Base-by-base conservation (phyloP, 345 rosid genomes). In the Aquilaria malaccensis region DNA sequence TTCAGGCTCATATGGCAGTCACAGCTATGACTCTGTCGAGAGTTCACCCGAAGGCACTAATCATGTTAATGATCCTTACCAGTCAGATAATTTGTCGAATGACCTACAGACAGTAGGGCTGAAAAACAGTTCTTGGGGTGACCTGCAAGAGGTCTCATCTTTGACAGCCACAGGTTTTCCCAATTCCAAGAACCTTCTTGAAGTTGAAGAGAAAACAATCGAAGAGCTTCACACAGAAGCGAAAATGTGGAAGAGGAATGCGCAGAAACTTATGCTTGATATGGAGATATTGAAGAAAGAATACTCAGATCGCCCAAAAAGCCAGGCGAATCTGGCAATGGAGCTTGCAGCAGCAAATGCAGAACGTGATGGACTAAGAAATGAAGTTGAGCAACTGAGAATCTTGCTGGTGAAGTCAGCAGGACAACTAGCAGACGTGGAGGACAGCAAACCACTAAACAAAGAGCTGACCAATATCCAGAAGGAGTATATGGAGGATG, bases 211-310 rank as follows among this genome's bases (percentile, higher is more conserved):
- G 61, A 73, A 67, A 31, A 75, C 82, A 10, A 82, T 78, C 52
- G 67, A 67, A 59, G 75, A 80, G 52, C 81, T 82, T 47, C 70
- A 33, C 1, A 69, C 59, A n/a, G 82, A 82, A 75, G 72, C 91
- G 5, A 82, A 75, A 59, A 71, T 67, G 80, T 82, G 84, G 87
- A 78, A 85, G 76, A 72, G 76, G 66, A 78, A 77, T 62, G 77
- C 87, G 10, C 70, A 62, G 58, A 82, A 80, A 63, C 55, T 77
- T 11, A 79, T 57, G 71, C 72, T 79, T 45, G 87, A 80, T 48
- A 57, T 80, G 72, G 87, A 82, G n/a, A 37, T 50, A 3, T 43
- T 75, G 65, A 80, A 68, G 66, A 80, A 72, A 74, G 80, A 80
- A 50, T 57, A 55, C 59, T 71, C 76, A 14, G 82, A 80, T 7